Conservation (phyloP, 495 filamentous ascomycete species). For the Xylaria castorea region DNA sequence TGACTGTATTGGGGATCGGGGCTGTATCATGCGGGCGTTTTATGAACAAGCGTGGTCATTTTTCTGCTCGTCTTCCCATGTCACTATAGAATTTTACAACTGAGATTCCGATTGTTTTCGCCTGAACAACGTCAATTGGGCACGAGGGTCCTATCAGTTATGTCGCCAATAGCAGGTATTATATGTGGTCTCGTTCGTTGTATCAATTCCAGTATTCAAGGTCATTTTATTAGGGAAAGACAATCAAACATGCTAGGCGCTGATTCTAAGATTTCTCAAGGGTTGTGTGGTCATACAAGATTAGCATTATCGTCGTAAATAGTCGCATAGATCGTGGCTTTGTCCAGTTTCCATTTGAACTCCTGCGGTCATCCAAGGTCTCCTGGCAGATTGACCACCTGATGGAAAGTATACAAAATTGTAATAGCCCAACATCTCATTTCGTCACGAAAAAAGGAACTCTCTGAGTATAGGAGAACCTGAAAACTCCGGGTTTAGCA, state of each 20-base stretch:
- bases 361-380: not conserved
- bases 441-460: conserved; percentile 59
- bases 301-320: conserved; percentile 42
- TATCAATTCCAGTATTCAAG: not conserved
- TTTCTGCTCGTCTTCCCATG: conserved; percentile 20
- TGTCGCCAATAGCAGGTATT: not conserved
- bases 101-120: not conserved
- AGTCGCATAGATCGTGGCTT: not conserved
- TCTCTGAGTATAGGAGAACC: conserved; percentile 63
- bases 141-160: not conserved
- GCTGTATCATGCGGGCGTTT: conserved; percentile 27
- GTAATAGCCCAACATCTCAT: not conserved
- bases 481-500: conserved; percentile 64
- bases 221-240: not conserved
- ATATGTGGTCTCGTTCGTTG: conserved; percentile 3
- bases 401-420: not conserved
- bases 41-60: conserved; percentile 11
- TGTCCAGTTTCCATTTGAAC: conserved; percentile 7
- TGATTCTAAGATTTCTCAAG: conserved; percentile 7
- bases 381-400: not conserved
- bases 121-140: not conserved
- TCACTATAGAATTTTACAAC: conserved; percentile 18
- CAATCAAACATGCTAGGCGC: not conserved
- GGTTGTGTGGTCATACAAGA: conserved; percentile 37
- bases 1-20: conserved; percentile 15